Evolutionary conservation across 768 basidiomycete genomes (phyloP).

Genomic region (Lenzites betulinus): DNA sequence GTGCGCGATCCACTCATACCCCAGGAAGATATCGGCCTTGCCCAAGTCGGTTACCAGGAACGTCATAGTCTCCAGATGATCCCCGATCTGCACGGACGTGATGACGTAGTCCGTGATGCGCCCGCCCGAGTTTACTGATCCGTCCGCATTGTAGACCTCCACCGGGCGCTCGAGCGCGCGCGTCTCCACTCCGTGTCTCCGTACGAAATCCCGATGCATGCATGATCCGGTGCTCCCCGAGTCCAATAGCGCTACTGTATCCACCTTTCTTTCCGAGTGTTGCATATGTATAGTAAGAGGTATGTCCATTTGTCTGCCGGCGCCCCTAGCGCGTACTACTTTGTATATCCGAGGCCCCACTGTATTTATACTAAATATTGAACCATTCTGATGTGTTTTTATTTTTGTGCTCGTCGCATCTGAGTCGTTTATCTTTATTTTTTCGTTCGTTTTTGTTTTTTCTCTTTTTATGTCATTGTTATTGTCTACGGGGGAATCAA

Average conservation of each 20-base stretch:
- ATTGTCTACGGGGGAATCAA: background rate
- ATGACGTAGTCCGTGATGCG: constrained; percentile 12
- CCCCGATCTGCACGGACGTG: background rate
- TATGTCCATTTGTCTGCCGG: constrained; percentile 11
- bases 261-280: constrained; percentile 1
- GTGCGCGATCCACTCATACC: constrained; percentile 21
- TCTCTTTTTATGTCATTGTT: no score
- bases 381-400: no score
- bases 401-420: constrained; percentile 7
- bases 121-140: constrained; percentile 11
- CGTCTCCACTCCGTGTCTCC: background rate
- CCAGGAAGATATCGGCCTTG: constrained; percentile 19
- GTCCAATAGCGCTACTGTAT: constrained; percentile 23
- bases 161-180: constrained; percentile 4
- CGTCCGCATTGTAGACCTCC: constrained; percentile 20
- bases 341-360: background rate
- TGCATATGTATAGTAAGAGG: constrained; percentile 10
- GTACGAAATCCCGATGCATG: constrained; percentile 19
- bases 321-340: constrained; percentile 14
- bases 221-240: constrained; percentile 29
- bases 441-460: no score
- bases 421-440: background rate
- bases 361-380: background rate
- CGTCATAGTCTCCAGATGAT: constrained; percentile 12
- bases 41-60: constrained; percentile 17